Evolutionary conservation across 495 filamentous ascomycete genomes (phyloP), one percentile per base, ranked within the genome.

Genomic region (Penicillium taxi): DNA sequence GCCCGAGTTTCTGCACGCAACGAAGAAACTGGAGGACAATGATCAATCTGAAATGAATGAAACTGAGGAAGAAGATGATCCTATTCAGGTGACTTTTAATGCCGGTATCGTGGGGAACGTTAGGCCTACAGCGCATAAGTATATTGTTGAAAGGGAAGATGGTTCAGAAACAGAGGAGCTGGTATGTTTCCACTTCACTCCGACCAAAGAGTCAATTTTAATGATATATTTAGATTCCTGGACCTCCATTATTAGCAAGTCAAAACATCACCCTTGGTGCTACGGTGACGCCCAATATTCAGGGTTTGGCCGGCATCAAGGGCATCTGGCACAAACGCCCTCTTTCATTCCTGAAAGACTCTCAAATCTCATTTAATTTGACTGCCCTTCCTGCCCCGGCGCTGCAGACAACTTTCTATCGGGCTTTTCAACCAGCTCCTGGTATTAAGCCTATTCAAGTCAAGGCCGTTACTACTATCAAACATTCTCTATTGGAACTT

Each of bases 361-460:
- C 67, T 13, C 37, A 26, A 9, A 42, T 61, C 7, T 35, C 38
- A 9, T 34, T 56, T 1, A 46, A 48, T 16, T 48, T 52, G 11
- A 40, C 45, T 6, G 20, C 61, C 27, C 40, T 70, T 12, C 65
- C 67, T 12, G 20, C 25, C 6, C 60, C 57, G 4, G 23, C 50
- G 3, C 16, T 70, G 12, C 41, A 51, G 20, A 50, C 59, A 3
- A 55, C 41, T 4, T 12, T 67, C 25, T 39, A 41, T 16, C 61
- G 63, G 20, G 39, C 45, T 9, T 43, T 66, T 15, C 38, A 47
- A 7, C 57, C 55, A 8, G 38, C 66, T 20, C 42, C 55, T 20
- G 56, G 57, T 13, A 58, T 55, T 24, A 55, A 45, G 27, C 66
- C 64, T 1, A 54, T 70, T 35, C 49, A 43, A 19, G 47, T 68